Conservation (phyloP, 768 basidiomycete species). For the Leccinum variicolor region DNA sequence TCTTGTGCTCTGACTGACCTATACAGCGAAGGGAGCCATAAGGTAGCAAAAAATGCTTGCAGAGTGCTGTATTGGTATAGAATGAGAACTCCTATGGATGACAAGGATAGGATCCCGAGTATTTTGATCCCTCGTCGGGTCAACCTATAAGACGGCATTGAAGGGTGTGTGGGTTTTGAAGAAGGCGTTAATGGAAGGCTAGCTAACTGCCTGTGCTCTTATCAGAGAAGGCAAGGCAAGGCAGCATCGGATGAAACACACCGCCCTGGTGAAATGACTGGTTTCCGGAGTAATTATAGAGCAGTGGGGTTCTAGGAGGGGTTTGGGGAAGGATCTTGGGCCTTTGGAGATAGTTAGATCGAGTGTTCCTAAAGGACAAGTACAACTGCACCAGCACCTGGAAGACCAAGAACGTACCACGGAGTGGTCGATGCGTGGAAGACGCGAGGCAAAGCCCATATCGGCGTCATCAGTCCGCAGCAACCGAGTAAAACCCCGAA, state of each 20-base stretch:
- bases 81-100: conserved; percentile 8
- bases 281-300: neutral
- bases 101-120: conserved; percentile 5
- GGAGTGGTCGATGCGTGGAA: neutral
- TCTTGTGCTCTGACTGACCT: conserved; percentile 37
- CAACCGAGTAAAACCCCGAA: neutral
- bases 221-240: neutral
- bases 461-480: neutral
- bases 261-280: neutral
- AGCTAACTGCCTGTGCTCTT: neutral
- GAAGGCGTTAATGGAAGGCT: neutral
- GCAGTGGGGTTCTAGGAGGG: neutral
- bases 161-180: neutral
- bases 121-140: conserved; percentile 24
- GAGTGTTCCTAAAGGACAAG: neutral
- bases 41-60: neutral
- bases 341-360: neutral
- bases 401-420: neutral
- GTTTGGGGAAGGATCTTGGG: neutral
- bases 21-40: conserved; percentile 40
- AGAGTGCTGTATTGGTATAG: conserved; percentile 3
- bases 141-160: conserved; percentile 21
- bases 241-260: neutral
- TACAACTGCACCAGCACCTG: neutral
- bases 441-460: neutral